Evolutionary conservation across 805 yeast genomes (phyloP), one percentile per base, ranked within the genome.

Genomic region (Yarrowia sp.): DNA sequence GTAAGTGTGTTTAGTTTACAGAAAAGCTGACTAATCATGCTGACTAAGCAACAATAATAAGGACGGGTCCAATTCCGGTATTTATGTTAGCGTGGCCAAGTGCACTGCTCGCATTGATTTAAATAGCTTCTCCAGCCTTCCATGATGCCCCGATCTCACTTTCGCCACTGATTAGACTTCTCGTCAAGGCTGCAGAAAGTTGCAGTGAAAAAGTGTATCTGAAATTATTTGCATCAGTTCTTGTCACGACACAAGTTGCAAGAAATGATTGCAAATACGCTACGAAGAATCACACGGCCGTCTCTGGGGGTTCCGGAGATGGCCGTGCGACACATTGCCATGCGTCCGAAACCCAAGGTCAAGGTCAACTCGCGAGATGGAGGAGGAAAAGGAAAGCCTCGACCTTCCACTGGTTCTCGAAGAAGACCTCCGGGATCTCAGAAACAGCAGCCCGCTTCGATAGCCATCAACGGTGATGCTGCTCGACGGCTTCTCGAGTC

Each of bases 401-500:
- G 66, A 15, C 66, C 66, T 14, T 46, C 66, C 20, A 61, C 66
- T 42, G 55, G 53, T 34, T 39, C 9, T 2, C 50, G 55, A 38
- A 14, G 55, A 61, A 61, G 20, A 19, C 66, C 66, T 8, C 53
- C 55, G 36, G 66, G 64, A 43, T 17, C 64, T 4, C 64, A 58
- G 64, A 58, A 58, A n/a, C 64, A 46, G 66, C 55, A 61, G 55
- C 66, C 66, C 9, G 55, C 66, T 7, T 61, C 66, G 46, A 47
- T 61, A 61, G 55, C 66, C 4, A 61, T 61, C 30, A 61, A 61
- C 55, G 36, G 55, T 0, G 66, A 61, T 36, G 55, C 43, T 9
- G 53, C 66, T 0, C 36, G 46, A 20, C 66, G 66, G 38, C 46
- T 61, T 15, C 46, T 61, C 15, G 55, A 61, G 46, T 61, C 66